Evolutionary conservation across 2,329 filamentous ascomycete species (phyloP).

Genomic region (Colletotrichum gigasporum): DNA sequence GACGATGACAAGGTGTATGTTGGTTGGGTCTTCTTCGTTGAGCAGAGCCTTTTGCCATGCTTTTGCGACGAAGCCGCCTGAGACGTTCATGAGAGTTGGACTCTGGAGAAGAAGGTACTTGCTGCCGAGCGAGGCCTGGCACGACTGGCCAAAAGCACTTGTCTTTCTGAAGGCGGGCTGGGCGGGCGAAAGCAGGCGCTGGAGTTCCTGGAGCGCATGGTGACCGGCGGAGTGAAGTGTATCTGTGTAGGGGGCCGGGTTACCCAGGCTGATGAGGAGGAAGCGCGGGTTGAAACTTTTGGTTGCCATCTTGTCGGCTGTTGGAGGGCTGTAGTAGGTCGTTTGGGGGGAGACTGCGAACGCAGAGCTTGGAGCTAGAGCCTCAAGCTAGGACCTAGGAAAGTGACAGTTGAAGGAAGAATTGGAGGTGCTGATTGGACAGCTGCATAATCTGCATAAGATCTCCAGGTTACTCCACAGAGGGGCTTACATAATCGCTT

Average conservation of each 20-base stretch:
- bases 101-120: conserved; percentile 79
- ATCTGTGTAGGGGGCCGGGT: conserved; percentile 77
- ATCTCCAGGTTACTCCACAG: too few relatives aligned
- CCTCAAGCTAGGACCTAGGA: neutral
- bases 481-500: neutral
- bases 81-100: conserved; percentile 84
- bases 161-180: conserved; percentile 58
- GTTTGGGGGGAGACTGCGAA: neutral
- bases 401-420: neutral
- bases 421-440: neutral
- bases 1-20: conserved; percentile 74
- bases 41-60: conserved; percentile 70
- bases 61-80: conserved; percentile 74
- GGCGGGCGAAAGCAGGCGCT: conserved; percentile 52
- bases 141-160: conserved; percentile 58
- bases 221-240: conserved; percentile 92
- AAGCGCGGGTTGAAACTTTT: conserved; percentile 55
- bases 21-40: conserved; percentile 41
- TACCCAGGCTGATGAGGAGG: conserved; percentile 88
- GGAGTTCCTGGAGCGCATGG: conserved; percentile 72
- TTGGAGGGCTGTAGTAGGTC: neutral
- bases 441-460: neutral
- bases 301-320: conserved; percentile 33
- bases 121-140: conserved; percentile 55
- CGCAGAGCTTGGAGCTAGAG: neutral